These are phyloP conservation scores for Firmiana major DNA, from an alignment of 345 rosid genomes.

Conservation along the genomic window DNA sequence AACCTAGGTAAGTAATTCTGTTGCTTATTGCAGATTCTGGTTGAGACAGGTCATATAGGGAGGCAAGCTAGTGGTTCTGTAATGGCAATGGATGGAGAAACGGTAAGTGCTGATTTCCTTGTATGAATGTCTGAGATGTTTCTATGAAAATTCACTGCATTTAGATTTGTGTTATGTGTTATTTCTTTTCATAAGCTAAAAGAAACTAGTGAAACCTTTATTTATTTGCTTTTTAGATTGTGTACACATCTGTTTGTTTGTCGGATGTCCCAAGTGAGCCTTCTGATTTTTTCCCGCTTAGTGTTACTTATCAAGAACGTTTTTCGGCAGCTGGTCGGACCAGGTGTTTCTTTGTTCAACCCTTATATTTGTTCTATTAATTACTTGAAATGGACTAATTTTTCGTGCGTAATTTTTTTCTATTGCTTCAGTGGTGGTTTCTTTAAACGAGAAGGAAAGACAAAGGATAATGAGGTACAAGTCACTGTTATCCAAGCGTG, in stretches of 20 bases:
- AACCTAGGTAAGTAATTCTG: background rate
- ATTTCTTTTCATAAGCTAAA: too few species aligned
- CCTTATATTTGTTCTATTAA: background rate
- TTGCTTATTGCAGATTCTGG: constrained; percentile 59
- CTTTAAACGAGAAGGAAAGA: constrained; percentile 91
- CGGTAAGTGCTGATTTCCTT: constrained; percentile 49
- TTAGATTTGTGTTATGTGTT: background rate
- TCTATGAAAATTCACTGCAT: background rate
- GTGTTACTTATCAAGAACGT: constrained; percentile 92
- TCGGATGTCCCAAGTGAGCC: constrained; percentile 91
- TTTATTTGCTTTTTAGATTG: constrained; percentile 43
- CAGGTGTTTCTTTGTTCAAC: constrained; percentile 45
- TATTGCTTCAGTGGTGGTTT: constrained; percentile 80
- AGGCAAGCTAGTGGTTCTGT: constrained; percentile 95
- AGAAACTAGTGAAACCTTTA: too few species aligned
- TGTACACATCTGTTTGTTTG: constrained; percentile 84
- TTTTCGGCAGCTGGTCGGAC: constrained; percentile 99
- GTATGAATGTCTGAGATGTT: background rate
- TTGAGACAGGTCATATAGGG: constrained; percentile 93
- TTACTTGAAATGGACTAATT: constrained; percentile 12
- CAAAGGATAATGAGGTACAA: constrained; percentile 94
- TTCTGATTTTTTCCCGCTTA: constrained; percentile 86
- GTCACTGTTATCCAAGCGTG: constrained; percentile 5
- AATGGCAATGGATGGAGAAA: constrained; percentile 93
- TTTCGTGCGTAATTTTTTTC: constrained; percentile 13